Evolutionary conservation across 495 filamentous ascomycete genomes (phyloP), one percentile per base, ranked within the genome.

Genomic region (Parachaetomium inaequale): DNA sequence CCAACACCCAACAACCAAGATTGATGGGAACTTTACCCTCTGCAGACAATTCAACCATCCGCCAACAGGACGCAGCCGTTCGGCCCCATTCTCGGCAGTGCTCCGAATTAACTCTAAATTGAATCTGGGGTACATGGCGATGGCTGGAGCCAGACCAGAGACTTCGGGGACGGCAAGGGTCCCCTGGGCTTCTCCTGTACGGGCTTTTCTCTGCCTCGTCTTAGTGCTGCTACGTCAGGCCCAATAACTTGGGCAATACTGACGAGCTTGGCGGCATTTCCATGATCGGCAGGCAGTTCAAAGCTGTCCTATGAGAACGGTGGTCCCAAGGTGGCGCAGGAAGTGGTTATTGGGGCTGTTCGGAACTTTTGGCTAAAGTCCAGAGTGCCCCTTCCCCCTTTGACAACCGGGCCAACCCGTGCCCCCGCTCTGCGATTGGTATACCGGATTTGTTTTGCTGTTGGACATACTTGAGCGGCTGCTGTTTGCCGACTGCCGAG

Each of bases 31-130:
- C 17, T 51, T 51, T 31, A 17, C 14, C 25, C 47, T 31, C 47
- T 25, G 47, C 47, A 51, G 47, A 26, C 47, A 51, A 28, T 51
- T 51, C 47, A 29, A 5, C 47, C 47, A 17, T 29, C 47, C 45
- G 45, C 45, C 47, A 51, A 31, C 47, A 19, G 47, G 14, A 51
- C 19, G 26, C 26, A 23, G 21, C 40, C 2, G 17, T 21, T 55
- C 59, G 52, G 59, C 50, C 42, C 50, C 59, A 62, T 62, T 62
- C 54, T 62, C 59, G 59, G 59, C 59, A 55, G n/a, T 49, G 59
- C 32, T 62, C 59, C 52, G 59, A 25, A 62, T 55, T 62, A 46
- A 56, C 53, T 45, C 29, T 47, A 52, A 62, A 55, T 52, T 55
- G 32, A 51, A 31, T 53, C 50, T 53, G 50, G 50, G 50, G 50